Percentiles rank a stretch among this genome's conserved stretches.
Conservation (phyloP, 2,329 filamentous ascomycete genomes). For the Coniochaeta hoffmannii region DNA sequence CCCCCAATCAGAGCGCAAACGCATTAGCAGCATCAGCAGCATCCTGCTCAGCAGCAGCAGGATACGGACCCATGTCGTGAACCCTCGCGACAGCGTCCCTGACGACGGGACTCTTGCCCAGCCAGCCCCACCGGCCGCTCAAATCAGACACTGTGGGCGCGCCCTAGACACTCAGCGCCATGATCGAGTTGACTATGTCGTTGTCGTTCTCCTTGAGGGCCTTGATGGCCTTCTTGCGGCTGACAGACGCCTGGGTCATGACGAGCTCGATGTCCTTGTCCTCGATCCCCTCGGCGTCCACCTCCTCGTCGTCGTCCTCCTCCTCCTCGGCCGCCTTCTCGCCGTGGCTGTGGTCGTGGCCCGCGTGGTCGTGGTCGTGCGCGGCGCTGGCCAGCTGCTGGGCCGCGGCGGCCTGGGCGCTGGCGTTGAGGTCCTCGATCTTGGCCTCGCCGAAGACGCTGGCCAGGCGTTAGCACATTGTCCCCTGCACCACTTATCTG, state of each 20-base stretch:
- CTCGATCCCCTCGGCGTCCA: constrained; percentile 89
- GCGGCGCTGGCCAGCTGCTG: constrained; percentile 83
- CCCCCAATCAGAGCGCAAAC: no score
- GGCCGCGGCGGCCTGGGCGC: constrained; percentile 90
- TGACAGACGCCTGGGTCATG: constrained; percentile 96
- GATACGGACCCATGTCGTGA: background rate
- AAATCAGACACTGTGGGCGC: constrained; percentile 1
- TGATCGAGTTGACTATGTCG: constrained; percentile 99
- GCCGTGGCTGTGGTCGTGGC: constrained; percentile 64
- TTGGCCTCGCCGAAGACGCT: constrained; percentile 99
- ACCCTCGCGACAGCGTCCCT: background rate
- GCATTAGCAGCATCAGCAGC: no score
- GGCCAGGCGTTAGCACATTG: constrained; percentile 6
- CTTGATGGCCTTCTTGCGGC: constrained; percentile 97
- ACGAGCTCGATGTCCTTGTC: constrained; percentile 99
- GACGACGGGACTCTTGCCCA: background rate
- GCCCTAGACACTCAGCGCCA: constrained; percentile 80
- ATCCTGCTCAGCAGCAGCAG: background rate
- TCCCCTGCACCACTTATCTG: constrained; percentile 3
- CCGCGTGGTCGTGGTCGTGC: constrained; percentile 58
- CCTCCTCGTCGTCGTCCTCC: constrained; percentile 92
- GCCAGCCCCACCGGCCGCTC: background rate
- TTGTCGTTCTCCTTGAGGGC: constrained; percentile 99
- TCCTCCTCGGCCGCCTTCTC: constrained; percentile 73
- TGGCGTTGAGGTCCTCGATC: constrained; percentile 99